phyloP scores from a whole-genome alignment of 768 basidiomycete genomes.

The Suillus spraguei region DNA sequence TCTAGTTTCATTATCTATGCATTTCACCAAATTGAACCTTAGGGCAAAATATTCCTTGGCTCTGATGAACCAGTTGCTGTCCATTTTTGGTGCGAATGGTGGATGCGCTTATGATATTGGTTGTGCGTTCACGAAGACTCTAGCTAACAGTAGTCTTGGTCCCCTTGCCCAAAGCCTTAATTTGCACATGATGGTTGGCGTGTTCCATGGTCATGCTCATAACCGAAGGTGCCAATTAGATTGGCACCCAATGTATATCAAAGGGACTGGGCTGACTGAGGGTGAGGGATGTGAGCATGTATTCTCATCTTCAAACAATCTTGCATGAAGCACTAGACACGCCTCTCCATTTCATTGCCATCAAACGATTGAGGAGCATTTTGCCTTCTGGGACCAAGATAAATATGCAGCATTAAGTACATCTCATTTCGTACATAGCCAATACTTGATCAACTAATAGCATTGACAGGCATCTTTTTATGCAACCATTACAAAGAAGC shows the following conservation, averaged over 20 bases:
- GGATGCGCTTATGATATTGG: slow-evolving; percentile 30
- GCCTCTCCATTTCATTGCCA: not conserved
- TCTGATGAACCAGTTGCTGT: slow-evolving; percentile 17
- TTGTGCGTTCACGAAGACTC: slow-evolving; percentile 23
- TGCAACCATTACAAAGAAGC: slow-evolving; percentile 7
- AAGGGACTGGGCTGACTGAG: slow-evolving; percentile 7
- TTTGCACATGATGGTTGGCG: slow-evolving; percentile 18
- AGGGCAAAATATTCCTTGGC: slow-evolving; percentile 26
- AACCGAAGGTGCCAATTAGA: slow-evolving; percentile 30
- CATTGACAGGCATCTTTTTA: not conserved
- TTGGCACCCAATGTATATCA: slow-evolving; percentile 30
- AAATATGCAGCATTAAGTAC: slow-evolving; percentile 27
- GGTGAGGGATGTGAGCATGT: slow-evolving; percentile 15
- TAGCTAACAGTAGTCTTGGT: slow-evolving; percentile 17
- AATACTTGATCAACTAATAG: not conserved
- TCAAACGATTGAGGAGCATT: slow-evolving; percentile 22
- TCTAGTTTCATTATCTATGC: not conserved
- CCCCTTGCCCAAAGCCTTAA: not conserved
- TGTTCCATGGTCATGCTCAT: slow-evolving; percentile 28
- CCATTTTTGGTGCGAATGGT: slow-evolving; percentile 19
- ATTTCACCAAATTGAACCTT: not conserved
- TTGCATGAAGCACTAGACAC: slow-evolving; percentile 8
- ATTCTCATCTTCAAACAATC: slow-evolving; percentile 10
- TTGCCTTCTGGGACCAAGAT: slow-evolving; percentile 22
- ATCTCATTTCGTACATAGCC: not conserved